Evolutionary conservation across 2,329 filamentous ascomycete species (phyloP), one percentile per base, ranked within the genome.

Genomic region (Apiospora arundinis): DNA sequence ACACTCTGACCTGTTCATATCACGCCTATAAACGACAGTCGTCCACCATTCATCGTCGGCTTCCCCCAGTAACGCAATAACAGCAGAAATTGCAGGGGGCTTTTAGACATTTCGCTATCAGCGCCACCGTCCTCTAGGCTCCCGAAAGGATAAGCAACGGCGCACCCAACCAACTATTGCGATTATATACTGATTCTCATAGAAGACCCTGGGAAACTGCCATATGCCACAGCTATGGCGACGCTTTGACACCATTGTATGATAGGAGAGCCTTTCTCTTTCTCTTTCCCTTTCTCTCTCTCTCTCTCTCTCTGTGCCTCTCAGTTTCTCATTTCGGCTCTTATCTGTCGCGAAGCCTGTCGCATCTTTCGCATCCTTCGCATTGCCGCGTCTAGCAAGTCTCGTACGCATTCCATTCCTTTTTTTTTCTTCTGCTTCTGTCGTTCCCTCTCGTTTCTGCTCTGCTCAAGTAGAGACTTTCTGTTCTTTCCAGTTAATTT

Each of bases 61-160:
- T 14, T 56, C 6, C 25, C 25, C 18, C 25, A 1, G 18, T 1
- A 14, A 56, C n/a, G 18, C 11, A 63, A 63, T 63, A 40, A 21
- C 56, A n/a, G 56, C 56, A 63, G 56, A 63, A 21, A 63, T 63
- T 63, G 56, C 56, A 37, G 37, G 21, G 23, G 6, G 52, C 16
- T n/a, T 63, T 40, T 63, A 40, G 21, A 63, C 28, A n/a, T 23
- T 8, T 40, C 18, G 28, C 28, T 32, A 32, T 63, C 32, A 9
- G 2, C 56, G 56, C 56, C 56, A 63, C 32, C 56, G n/a, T 63
- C 32, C 21, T 9, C 18, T 63, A 63, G 56, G 56, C 9, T 32
- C 4, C 9, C 21, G 8, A 14, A 1, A n/a, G 32, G 32, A 63
- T 18, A 37, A n/a, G 28, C 52, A 37, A 37, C 28, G 28, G 28